Evolutionary conservation across 2,329 filamentous ascomycete genomes (phyloP), one percentile per base, ranked within the genome.

Genomic region (Ustilaginoidea virens): DNA sequence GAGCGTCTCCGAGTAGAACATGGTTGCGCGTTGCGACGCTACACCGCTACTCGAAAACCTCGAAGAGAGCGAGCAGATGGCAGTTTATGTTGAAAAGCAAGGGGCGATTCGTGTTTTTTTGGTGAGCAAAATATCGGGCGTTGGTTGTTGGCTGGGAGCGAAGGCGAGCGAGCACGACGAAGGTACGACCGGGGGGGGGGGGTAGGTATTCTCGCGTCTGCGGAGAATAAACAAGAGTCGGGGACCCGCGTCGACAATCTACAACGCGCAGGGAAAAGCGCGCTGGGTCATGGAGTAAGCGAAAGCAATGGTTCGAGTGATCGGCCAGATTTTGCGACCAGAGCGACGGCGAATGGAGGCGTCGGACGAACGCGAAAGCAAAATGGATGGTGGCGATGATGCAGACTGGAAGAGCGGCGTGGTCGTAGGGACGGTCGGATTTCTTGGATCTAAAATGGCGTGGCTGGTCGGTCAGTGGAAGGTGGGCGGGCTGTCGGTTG

Each of bases 1-100:
- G 34, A 98, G 72, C 31, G 83, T 85, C 63, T 93, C 85, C 30
- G 90, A 93, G 56, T 94, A 96, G 60, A 98, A 98, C 90, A 98
- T 98, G 52, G 49, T 60, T 58, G 32, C 39, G 41, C 36, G 36
- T 44, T 41, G 39, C 39, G 39, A 40, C 34, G 42, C 44, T 41
- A 41, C 42, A 45, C 43, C 40, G 42, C 44, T 32, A 25, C 30
- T 35, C 21, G 25, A 33, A 25, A 13, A 27, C 27, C 33, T 35
- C 30, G 19, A 13, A 13, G 38, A 39, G 34, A 42, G 37, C 38
- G 35, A 45, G 28, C 19, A 36, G 28, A 35, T 13, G 10, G 23
- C 13, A 27, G 26, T 15, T 26, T 18, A 24, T 13, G 20, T 14
- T 22, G 13, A 17, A 31, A 15, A 23, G 14, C 22, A 12, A 27